Evolutionary conservation across 306 rosid genomes (phyloP).

Genomic region (Prunus davidiana): DNA sequence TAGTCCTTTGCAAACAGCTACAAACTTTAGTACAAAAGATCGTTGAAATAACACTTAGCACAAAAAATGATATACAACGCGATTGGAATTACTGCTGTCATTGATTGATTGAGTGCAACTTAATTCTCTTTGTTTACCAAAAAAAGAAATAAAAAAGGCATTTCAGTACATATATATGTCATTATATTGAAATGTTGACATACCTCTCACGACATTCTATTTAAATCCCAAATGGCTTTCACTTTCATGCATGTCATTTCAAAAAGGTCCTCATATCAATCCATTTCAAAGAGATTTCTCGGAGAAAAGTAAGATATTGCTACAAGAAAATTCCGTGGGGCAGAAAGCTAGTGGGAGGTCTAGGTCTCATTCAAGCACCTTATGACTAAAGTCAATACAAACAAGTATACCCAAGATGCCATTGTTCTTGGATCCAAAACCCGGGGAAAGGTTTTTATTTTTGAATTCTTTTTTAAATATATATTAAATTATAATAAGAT

Average conservation of each 20-base stretch:
- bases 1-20: no score
- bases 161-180: neutral
- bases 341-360: neutral
- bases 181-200: neutral
- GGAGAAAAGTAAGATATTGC: constrained; percentile 2
- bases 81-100: neutral
- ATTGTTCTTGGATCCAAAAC: neutral
- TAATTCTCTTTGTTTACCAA: neutral
- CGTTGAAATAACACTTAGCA: neutral
- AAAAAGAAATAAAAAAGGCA: neutral
- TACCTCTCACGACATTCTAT: neutral
- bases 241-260: neutral
- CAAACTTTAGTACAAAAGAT: no score
- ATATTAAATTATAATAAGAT: neutral
- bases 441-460: neutral
- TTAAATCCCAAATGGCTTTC: neutral
- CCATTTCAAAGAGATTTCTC: neutral
- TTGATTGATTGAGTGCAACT: neutral
- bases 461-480: neutral
- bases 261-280: neutral
- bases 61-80: neutral
- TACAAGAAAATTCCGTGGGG: constrained; percentile 1
- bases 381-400: neutral
- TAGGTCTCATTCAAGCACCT: neutral
- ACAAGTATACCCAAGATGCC: neutral